A percentile compares a stretch with the other conserved stretches of the same genome.
Conservation (phyloP, 257 asterid genomes). For the Eustoma russellianum region DNA sequence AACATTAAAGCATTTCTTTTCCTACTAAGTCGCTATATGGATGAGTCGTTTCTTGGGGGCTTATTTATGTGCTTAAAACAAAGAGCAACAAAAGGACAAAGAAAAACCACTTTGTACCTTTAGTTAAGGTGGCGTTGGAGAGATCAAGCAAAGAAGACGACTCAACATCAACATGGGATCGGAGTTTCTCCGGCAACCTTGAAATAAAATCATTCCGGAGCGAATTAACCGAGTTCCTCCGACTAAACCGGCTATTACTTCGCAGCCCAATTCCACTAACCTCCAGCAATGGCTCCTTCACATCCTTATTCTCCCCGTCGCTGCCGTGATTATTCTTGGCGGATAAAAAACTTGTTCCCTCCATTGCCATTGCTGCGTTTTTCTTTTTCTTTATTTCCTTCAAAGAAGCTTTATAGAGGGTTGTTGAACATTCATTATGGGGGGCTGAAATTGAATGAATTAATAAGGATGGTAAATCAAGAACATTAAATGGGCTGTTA, state of each 20-base stretch:
- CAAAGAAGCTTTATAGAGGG: not conserved
- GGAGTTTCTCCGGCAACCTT: constrained; percentile 60
- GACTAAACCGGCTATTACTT: constrained; percentile 37
- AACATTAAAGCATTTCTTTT: no score
- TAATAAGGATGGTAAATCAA: no score
- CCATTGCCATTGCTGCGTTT: constrained; percentile 5
- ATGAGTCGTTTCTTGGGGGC: no score
- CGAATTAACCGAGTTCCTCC: constrained; percentile 58
- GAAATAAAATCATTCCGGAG: constrained; percentile 50
- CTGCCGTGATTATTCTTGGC: not conserved
- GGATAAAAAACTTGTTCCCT: not conserved
- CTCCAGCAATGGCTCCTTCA: constrained; percentile 40
- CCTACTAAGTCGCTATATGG: no score
- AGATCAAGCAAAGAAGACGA: constrained; percentile 32
- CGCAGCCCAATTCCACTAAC: constrained; percentile 38
- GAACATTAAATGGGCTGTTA: not conserved
- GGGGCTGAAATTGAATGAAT: no score
- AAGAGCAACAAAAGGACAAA: not conserved
- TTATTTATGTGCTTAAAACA: not conserved
- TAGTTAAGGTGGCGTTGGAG: constrained; percentile 33
- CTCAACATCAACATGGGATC: constrained; percentile 54
- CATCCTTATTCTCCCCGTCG: constrained; percentile 3
- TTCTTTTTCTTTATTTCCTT: no score
- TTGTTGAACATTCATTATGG: no score
- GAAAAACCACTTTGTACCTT: constrained; percentile 32